Evolutionary conservation across 2,329 filamentous ascomycete species (phyloP).

Genomic region (Pleoardoris graminearum): DNA sequence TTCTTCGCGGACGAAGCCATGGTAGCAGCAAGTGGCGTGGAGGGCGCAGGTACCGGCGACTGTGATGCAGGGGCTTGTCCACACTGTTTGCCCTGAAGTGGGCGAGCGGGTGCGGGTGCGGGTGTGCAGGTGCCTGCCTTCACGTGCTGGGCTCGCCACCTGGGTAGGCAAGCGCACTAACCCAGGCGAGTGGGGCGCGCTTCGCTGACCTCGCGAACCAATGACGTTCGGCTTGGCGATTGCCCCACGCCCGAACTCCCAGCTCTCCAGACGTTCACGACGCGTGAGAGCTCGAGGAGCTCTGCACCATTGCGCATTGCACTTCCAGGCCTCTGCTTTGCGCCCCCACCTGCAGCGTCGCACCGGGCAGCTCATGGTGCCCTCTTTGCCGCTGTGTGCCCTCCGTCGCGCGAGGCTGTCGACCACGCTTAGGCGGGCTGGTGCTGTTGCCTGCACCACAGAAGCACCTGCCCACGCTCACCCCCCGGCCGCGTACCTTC

Average conservation of each 20-base stretch:
- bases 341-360: conserved; percentile 8
- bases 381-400: conserved; percentile 17
- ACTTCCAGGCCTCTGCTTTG: conserved; percentile 3
- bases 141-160: too few relatives aligned
- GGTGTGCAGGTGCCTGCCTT: background rate
- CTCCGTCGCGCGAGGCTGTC: conserved; percentile 26
- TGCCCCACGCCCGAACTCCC: too few relatives aligned
- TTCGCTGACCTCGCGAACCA: too few relatives aligned
- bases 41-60: background rate
- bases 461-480: conserved; percentile 26
- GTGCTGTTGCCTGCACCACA: conserved; percentile 28
- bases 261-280: conserved; percentile 7
- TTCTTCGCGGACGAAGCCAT: conserved; percentile 34
- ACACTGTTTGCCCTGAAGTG: conserved; percentile 1
- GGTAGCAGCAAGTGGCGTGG: background rate
- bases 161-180: too few relatives aligned
- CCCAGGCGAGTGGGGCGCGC: too few relatives aligned
- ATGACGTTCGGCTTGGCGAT: too few relatives aligned
- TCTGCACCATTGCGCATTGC: background rate
- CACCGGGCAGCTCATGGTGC: conserved; percentile 32
- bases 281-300: conserved; percentile 9
- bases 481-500: conserved; percentile 17
- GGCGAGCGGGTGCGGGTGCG: background rate
- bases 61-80: background rate
- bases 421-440: conserved; percentile 28